Evolutionary conservation across 1,284 basidiomycete species (phyloP).

Genomic region (Heterobasidion irregulare): DNA sequence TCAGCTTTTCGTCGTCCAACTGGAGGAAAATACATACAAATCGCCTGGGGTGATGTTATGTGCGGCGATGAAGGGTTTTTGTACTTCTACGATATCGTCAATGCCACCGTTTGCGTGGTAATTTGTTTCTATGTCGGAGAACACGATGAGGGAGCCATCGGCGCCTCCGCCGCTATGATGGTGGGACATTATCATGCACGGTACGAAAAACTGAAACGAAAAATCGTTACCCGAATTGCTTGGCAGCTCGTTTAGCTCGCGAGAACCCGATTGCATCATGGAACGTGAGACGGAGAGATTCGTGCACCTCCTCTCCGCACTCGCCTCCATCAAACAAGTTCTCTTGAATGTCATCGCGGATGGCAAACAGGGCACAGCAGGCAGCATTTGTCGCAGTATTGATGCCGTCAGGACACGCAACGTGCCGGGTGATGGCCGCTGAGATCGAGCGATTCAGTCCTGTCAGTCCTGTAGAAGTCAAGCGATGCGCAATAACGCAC

Average conservation of each 20-base stretch:
- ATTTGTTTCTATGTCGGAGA: conserved; percentile 12
- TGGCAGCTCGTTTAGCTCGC: conserved; percentile 2
- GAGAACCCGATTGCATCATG: conserved; percentile 11
- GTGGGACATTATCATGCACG: background rate
- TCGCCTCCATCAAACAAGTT: conserved; percentile 7
- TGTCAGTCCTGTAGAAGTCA: too few relatives aligned
- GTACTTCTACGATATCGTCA: conserved; percentile 13
- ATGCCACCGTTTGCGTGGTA: conserved; percentile 10
- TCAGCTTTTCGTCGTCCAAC: background rate
- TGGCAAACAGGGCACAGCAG: conserved; percentile 5
- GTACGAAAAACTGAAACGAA: background rate
- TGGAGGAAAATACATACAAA: conserved; percentile 6
- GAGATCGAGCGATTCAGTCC: too few relatives aligned
- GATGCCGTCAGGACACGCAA: conserved; percentile 7
- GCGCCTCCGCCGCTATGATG: conserved; percentile 6
- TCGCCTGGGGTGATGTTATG: conserved; percentile 17
- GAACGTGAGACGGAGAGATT: conserved; percentile 9
- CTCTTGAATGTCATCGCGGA: conserved; percentile 7
- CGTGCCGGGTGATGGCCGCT: conserved; percentile 4
- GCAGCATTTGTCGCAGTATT: conserved; percentile 6
- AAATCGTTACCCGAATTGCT: background rate
- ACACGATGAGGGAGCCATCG: conserved; percentile 17
- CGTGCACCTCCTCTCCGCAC: conserved; percentile 7
- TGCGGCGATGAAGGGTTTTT: conserved; percentile 11
- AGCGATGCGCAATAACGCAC: too few relatives aligned